A percentile compares a stretch with the other conserved stretches of the same genome.
These are phyloP conservation scores for Pueraria montana DNA, from an alignment of 306 rosid species.

Conservation along the genomic window DNA sequence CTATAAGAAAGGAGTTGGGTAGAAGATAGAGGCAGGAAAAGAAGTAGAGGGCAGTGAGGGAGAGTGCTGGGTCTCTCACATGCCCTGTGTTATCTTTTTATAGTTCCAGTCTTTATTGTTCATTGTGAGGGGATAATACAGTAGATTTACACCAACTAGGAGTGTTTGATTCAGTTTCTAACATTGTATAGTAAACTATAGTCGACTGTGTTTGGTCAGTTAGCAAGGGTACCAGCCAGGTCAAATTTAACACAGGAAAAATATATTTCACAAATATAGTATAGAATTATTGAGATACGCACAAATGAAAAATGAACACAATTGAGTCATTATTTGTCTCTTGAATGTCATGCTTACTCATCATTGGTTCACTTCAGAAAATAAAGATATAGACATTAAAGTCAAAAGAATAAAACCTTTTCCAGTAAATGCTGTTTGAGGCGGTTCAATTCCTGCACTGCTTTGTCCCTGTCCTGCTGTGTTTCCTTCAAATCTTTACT, in stretches of 20 bases:
- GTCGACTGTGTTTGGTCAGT: constrained; percentile 2
- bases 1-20: background rate
- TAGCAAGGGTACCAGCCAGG: constrained; percentile 9
- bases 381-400: background rate
- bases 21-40: constrained; percentile 3
- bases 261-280: constrained; percentile 10
- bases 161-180: constrained; percentile 1
- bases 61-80: background rate
- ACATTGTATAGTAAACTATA: constrained; percentile 10
- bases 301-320: background rate
- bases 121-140: constrained; percentile 3
- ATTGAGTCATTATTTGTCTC: background rate
- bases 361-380: background rate
- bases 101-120: background rate
- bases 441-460: constrained; percentile 75
- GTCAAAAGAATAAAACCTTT: constrained; percentile 63
- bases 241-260: constrained; percentile 15
- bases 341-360: background rate
- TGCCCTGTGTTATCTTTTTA: background rate
- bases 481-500: constrained; percentile 69
- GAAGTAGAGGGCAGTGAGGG: background rate
- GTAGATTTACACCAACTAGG: background rate
- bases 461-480: constrained; percentile 75
- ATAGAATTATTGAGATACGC: background rate
- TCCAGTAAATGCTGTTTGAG: constrained; percentile 91